Evolutionary conservation across 495 filamentous ascomycete species (phyloP), one percentile per base, ranked within the genome.

Genomic region (Xylaria venustula): DNA sequence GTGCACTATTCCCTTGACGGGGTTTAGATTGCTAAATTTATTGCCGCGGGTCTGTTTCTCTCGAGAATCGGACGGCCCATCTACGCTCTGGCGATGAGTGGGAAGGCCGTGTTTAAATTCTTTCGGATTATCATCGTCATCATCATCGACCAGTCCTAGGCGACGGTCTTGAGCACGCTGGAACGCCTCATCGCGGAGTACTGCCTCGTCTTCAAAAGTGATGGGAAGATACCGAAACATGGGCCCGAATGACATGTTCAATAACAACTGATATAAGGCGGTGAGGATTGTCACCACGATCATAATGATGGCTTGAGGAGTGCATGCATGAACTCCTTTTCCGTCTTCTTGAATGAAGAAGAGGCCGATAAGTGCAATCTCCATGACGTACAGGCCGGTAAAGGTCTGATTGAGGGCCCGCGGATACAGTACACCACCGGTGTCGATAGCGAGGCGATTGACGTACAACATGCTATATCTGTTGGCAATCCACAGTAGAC

Each of bases 401-500:
- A 98, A 98, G 0, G 96, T 87, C 71, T 98, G 95, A 71, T 97
- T 97, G 77, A 98, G 89, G 7, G 94, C 95, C 17, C 84, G 87
- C 2, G 95, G 95, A 67, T 95, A 98, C 22, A 98, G 83, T 30
- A 98, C 81, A 28, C 94, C 94, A 54, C 94, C 95, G 1, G 94
- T 98, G 71, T 98, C 94, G 65, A 88, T 88, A 44, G 84, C 83
- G 72, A 96, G 96, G 49, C 93, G 93, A 41, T 89, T 93, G 55
- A 98, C 92, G 68, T 97, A 98, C 44, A 98, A 85, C 73, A 94
- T 96, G 69, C 93, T 94, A 75, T 98, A 98, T 22, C 93, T 89
- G 74, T 98, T 92, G 4, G 92, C 93, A 55, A 96, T 85, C 93
- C 93, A 98, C 71, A 98, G 92, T 2, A 98, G 79, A 61, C 86